Conservation (phyloP, 768 basidiomycete genomes). For the Boletus rubescentipes region DNA sequence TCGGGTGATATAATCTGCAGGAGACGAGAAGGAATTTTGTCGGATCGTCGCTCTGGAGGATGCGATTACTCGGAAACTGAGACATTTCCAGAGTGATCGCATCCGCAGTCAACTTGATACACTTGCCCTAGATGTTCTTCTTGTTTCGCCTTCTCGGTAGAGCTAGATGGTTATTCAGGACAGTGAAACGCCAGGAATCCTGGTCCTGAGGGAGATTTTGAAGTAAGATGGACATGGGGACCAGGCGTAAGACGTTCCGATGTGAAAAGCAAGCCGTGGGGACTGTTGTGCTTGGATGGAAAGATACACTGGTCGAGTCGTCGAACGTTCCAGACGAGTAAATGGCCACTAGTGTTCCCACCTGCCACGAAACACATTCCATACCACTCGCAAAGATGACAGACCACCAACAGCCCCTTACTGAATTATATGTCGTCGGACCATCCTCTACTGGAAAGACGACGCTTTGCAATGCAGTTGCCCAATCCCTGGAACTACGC, state of each 20-base stretch:
- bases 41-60: constrained; percentile 56
- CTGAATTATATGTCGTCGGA: constrained; percentile 46
- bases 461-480: constrained; percentile 57
- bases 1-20: constrained; percentile 55
- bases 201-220: constrained; percentile 47
- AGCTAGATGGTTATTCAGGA: constrained; percentile 32
- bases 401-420: constrained; percentile 12
- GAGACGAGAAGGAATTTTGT: constrained; percentile 56
- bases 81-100: constrained; percentile 50
- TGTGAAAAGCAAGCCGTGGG: background rate
- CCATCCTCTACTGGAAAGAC: constrained; percentile 72
- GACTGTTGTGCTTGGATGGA: background rate
- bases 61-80: constrained; percentile 55
- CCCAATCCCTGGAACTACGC: constrained; percentile 39
- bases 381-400: constrained; percentile 14
- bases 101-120: constrained; percentile 49
- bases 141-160: constrained; percentile 27
- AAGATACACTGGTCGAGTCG: constrained; percentile 1
- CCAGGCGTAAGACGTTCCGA: background rate
- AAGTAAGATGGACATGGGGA: constrained; percentile 35
- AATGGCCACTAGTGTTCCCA: constrained; percentile 17
- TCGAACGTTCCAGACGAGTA: background rate
- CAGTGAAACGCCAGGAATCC: constrained; percentile 49
- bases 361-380: constrained; percentile 8
- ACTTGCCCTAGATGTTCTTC: constrained; percentile 41